Conservation (phyloP, 805 yeast genomes). For the Kluyveromyces wickerhamii region DNA sequence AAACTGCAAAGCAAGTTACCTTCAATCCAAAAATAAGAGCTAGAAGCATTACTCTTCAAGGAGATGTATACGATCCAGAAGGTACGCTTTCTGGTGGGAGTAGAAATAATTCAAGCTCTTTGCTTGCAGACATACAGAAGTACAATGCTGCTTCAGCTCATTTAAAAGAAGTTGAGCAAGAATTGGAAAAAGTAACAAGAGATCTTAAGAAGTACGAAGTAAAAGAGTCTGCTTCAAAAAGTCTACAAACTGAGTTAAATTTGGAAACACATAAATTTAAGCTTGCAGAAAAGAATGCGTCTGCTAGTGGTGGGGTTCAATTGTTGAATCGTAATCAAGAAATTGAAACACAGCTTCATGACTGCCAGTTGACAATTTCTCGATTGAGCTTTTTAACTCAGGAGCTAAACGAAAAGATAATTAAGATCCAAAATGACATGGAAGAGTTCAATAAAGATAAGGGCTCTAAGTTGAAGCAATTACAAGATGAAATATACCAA, state of each 20-base stretch:
- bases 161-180: conserved; percentile 35
- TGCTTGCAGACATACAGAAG: conserved; percentile 58
- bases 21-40: conserved; percentile 75
- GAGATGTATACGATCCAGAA: conserved; percentile 92
- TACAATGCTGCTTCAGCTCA: conserved; percentile 41
- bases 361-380: conserved; percentile 33
- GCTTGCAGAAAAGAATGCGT: conserved; percentile 46
- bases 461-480: conserved; percentile 65
- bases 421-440: conserved; percentile 62
- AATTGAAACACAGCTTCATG: conserved; percentile 39
- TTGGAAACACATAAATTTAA: conserved; percentile 52
- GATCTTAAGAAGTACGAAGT: conserved; percentile 37
- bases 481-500: conserved; percentile 43
- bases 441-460: conserved; percentile 73
- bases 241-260: conserved; percentile 51
- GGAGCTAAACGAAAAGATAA: conserved; percentile 37
- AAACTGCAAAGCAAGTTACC: conserved; percentile 82
- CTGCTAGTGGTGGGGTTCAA: conserved; percentile 47
- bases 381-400: conserved; percentile 29
- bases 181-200: conserved; percentile 34
- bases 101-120: conserved; percentile 48
- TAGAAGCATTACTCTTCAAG: conserved; percentile 82
- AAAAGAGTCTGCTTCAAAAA: conserved; percentile 42
- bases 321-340: conserved; percentile 43
- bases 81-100: conserved; percentile 97